A percentile compares a stretch with the other conserved stretches of the same genome.
Conservation (phyloP, 805 yeast genomes). For the Starmerella floris region DNA sequence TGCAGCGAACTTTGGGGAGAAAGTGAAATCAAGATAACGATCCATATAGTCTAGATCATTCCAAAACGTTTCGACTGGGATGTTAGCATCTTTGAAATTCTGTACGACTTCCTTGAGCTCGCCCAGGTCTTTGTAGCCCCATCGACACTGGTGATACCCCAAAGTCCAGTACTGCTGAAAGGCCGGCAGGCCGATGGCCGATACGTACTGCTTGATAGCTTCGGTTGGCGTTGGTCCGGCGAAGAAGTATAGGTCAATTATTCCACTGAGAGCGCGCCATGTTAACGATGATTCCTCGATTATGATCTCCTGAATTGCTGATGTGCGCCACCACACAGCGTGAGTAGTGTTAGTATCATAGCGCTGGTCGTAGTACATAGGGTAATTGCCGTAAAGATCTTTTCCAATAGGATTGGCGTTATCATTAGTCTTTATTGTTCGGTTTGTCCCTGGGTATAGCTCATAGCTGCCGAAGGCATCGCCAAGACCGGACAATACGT, state of each 20-base stretch:
- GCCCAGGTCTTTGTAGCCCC: conserved; percentile 1
- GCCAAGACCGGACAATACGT: neutral
- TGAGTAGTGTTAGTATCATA: conserved; percentile 1
- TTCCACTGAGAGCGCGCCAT: conserved; percentile 1
- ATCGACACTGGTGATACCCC: conserved; percentile 3
- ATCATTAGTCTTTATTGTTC: neutral
- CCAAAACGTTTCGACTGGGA: conserved; percentile 3
- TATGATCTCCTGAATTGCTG: neutral
- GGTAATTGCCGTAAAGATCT: neutral
- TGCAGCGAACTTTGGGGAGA: neutral
- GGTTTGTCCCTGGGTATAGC: neutral
- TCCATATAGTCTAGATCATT: conserved; percentile 4
- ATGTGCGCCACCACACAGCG: conserved; percentile 3
- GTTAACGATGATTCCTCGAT: neutral
- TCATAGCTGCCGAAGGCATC: neutral
- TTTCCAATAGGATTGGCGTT: neutral
- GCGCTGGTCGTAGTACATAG: conserved; percentile 1
- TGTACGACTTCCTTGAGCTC: neutral
- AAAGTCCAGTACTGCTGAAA: conserved; percentile 3
- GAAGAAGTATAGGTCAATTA: conserved; percentile 1
- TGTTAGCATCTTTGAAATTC: neutral
- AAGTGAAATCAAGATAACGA: conserved; percentile 1
- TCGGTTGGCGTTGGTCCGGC: neutral
- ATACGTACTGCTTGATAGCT: neutral
- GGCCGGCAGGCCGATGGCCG: neutral